Evolutionary conservation across 345 rosid genomes (phyloP).

Genomic region (Syzygium aromaticum): DNA sequence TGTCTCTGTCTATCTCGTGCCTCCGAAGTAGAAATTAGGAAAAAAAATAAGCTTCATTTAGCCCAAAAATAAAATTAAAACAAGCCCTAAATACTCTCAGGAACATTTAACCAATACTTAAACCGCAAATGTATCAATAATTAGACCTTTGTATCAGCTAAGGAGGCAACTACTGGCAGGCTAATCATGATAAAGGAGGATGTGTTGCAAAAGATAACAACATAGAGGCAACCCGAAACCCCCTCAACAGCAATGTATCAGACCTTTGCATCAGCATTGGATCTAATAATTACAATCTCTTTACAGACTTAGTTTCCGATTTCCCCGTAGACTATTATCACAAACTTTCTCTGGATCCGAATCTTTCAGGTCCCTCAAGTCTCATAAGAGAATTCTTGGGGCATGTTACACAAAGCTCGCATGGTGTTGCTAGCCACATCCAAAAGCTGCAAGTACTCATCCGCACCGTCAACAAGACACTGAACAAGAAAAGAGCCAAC

Average conservation of each 20-base stretch:
- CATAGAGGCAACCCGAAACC: not conserved
- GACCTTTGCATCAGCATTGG: not conserved
- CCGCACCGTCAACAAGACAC: constrained; percentile 91
- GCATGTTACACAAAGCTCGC: constrained; percentile 65
- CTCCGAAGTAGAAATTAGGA: not conserved
- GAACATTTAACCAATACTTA: not conserved
- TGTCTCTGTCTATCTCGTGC: not conserved
- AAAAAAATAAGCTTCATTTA: not conserved
- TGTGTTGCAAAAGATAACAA: not conserved
- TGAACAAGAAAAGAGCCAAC: constrained; percentile 20
- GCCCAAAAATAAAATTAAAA: not conserved
- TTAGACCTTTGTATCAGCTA: not conserved
- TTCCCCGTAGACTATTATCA: not conserved
- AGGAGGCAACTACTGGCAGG: not conserved
- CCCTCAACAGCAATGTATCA: not conserved
- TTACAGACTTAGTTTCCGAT: not conserved
- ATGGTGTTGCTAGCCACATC: constrained; percentile 65
- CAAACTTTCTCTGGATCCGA: not conserved
- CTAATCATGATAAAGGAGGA: not conserved
- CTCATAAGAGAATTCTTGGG: constrained; percentile 43
- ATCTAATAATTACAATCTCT: not conserved
- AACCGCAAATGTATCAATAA: not conserved
- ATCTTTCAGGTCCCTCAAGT: not conserved
- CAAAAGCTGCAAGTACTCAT: constrained; percentile 92
- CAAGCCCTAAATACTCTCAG: not conserved